Evolutionary conservation across 169 alveolate genomes (phyloP).

Genomic region (Eimeria maxima): DNA sequence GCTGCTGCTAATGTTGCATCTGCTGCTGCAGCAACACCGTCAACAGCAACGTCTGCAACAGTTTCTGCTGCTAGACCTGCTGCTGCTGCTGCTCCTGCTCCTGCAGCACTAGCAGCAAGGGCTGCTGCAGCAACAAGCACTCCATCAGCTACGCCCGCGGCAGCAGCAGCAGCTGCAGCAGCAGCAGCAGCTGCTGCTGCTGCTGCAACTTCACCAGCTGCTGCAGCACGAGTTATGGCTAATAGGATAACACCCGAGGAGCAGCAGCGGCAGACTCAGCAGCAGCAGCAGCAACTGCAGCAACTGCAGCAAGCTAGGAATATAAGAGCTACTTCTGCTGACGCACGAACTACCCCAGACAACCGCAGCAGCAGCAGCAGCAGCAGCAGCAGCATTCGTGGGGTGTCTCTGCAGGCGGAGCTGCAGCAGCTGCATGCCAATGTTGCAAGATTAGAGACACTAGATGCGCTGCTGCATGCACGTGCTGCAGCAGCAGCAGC

Average conservation of each 20-base stretch:
- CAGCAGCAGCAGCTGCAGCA: slow-evolving; percentile 6
- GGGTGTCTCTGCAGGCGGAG: slow-evolving; percentile 47
- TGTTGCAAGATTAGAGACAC: background rate
- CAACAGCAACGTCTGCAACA: background rate
- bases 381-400: slow-evolving; percentile 45
- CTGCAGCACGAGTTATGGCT: background rate
- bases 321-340: background rate
- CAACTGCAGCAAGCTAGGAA: background rate
- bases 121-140: background rate
- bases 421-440: slow-evolving; percentile 31
- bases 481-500: slow-evolving; percentile 39
- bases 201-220: slow-evolving; percentile 18
- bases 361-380: slow-evolving; percentile 34
- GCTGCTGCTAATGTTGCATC: background rate
- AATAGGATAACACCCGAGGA: background rate
- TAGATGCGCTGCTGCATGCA: slow-evolving; percentile 19
- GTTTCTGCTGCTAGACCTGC: background rate
- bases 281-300: slow-evolving; percentile 35
- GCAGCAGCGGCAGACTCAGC: background rate
- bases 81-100: background rate
- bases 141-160: background rate
- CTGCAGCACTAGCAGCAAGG: background rate
- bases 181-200: slow-evolving; percentile 18
- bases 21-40: background rate
- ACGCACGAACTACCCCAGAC: background rate